phyloP scores from a whole-genome alignment of 208 protist genomes.

The Leishmania amazonensis region DNA sequence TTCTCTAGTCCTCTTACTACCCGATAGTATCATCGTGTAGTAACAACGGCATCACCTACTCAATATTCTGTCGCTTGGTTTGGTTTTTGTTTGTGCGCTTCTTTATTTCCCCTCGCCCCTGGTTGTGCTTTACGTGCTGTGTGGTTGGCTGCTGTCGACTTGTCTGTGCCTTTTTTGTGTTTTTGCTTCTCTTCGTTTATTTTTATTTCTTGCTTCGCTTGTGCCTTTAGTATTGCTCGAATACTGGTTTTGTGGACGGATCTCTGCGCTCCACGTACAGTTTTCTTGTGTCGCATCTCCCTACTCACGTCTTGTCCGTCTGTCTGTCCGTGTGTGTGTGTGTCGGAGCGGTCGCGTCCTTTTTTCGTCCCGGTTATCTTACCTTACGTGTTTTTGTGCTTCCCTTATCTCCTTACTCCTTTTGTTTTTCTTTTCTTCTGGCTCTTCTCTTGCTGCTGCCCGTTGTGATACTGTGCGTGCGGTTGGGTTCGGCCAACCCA shows the following conservation, averaged over 20 bases:
- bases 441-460: slow-evolving; percentile 9
- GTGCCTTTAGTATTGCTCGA: neutral
- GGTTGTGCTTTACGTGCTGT: neutral
- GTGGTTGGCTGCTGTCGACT: neutral
- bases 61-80: neutral
- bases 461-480: neutral
- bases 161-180: slow-evolving; percentile 10
- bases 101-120: neutral
- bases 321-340: slow-evolving; percentile 11
- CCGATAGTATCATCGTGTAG: neutral
- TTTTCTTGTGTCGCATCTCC: neutral
- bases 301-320: neutral
- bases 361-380: neutral
- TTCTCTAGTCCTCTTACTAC: neutral
- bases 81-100: neutral
- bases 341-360: neutral
- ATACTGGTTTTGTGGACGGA: slow-evolving; percentile 1
- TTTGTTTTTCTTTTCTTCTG: neutral
- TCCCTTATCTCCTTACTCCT: slow-evolving; percentile 8
- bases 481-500: neutral
- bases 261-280: slow-evolving; percentile 1
- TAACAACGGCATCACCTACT: too few relatives aligned
- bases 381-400: neutral
- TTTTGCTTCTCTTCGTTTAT: neutral
- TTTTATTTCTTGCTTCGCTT: neutral